A percentile compares a stretch with the other conserved stretches of the same genome.
phyloP scores from a whole-genome alignment of 2,329 filamentous ascomycete species.

The Xylaria sp. region DNA sequence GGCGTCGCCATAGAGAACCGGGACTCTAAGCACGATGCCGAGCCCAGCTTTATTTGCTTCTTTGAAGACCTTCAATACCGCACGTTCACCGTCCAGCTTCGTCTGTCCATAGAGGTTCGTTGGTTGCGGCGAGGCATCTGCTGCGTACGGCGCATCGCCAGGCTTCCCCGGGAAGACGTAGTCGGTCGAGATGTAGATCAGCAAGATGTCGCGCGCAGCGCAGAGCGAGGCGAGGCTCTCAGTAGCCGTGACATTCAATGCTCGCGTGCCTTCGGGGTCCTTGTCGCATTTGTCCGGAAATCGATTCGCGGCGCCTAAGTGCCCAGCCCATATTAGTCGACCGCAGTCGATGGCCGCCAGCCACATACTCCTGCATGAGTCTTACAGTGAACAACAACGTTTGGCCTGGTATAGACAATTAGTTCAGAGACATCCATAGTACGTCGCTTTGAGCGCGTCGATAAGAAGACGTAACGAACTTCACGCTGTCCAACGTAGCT shows the following conservation, averaged over 20 bases:
- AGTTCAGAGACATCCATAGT: slow-evolving; percentile 31
- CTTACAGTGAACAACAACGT: slow-evolving; percentile 85
- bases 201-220: slow-evolving; percentile 67
- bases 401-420: slow-evolving; percentile 63
- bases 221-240: slow-evolving; percentile 73
- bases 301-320: slow-evolving; percentile 81
- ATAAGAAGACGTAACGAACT: slow-evolving; percentile 56
- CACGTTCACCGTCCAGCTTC: slow-evolving; percentile 70
- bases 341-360: background rate
- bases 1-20: slow-evolving; percentile 84
- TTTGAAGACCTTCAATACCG: slow-evolving; percentile 71
- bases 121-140: slow-evolving; percentile 70
- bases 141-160: slow-evolving; percentile 86
- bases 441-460: background rate
- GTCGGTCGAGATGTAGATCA: slow-evolving; percentile 85
- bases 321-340: slow-evolving; percentile 9
- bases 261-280: slow-evolving; percentile 78
- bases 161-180: slow-evolving; percentile 79
- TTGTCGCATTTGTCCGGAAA: slow-evolving; percentile 87
- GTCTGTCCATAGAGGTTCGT: slow-evolving; percentile 79
- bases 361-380: slow-evolving; percentile 22
- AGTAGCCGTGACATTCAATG: slow-evolving; percentile 80
- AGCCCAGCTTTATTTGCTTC: slow-evolving; percentile 61
- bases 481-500: slow-evolving; percentile 62
- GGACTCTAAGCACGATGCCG: slow-evolving; percentile 80